Evolutionary conservation across 345 rosid species (phyloP), one percentile per base, ranked within the genome.

Genomic region (Rhizophora mangle): DNA sequence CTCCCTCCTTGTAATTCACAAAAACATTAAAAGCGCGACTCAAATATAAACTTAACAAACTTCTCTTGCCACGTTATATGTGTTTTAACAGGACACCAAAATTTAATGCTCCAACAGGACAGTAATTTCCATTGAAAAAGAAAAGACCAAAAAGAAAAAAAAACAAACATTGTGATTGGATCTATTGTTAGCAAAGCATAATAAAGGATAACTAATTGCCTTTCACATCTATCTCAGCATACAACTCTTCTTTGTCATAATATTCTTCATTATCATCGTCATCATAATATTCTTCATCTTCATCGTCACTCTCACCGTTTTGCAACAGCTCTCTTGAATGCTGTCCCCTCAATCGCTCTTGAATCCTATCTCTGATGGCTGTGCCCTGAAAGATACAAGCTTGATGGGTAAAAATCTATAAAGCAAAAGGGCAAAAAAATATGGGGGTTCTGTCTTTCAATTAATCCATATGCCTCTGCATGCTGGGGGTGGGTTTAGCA

Each of bases 291-390:
- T 74, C 32, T 22, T 66, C 61, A n/a, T 82, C 79, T 1, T 76
- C 81, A 0, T 68, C 72, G 1, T 73, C 78, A 2, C 26, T 67
- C 46, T 63, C 60, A 2, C 92, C 86, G 10, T 82, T 82, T 72
- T 53, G 65, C 69, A 89, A 72, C 52, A 83, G 65, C 54, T 68
- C 76, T 29, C 20, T 65, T 20, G 52, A 68, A 29, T 64, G 80
- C 76, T 88, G 96, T 64, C 82, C 82, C 79, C 74, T 85, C 66
- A 92, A 64, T 63, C 87, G 83, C 73, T 90, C 98, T 66, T 88
- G 96, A 82, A 90, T 92, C 63, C 91, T 63, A 67, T 90, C 96
- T 77, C 90, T 82, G 51, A 92, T 92, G 68, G 93, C 96, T 39
- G 93, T 88, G 60, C 96, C 98, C 98, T 92, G 70, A 20, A 60